Evolutionary conservation across 2,329 filamentous ascomycete species (phyloP).

Genomic region (Penicillium fuscoglaucum): DNA sequence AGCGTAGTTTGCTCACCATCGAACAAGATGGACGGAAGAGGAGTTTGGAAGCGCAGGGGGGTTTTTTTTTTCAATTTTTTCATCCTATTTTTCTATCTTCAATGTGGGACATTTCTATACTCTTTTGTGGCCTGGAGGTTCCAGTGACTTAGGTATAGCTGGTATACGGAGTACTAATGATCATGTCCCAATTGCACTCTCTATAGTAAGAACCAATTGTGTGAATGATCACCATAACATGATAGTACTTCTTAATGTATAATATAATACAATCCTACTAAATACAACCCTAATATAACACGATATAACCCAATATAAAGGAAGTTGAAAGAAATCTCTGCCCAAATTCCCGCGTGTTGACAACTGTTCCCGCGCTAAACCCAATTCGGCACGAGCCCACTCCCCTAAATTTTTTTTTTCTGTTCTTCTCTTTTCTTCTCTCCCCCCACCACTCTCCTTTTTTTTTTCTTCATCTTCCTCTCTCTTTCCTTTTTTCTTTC

Average conservation of each 20-base stretch:
- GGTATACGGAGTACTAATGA: background rate
- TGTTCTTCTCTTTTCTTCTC: constrained; percentile 15
- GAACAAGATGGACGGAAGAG: background rate
- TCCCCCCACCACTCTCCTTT: constrained; percentile 21
- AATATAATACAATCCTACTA: background rate
- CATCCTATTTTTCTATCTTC: background rate
- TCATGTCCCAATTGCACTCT: background rate
- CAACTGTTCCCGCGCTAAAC: constrained; percentile 20
- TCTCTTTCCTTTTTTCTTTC: constrained; percentile 17
- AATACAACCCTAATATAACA: background rate
- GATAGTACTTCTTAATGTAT: background rate
- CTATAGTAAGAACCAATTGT: background rate
- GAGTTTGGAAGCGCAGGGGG: background rate
- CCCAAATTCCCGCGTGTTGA: constrained; percentile 11
- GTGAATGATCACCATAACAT: background rate
- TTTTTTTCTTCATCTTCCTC: constrained; percentile 25
- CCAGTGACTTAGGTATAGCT: background rate
- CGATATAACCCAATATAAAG: background rate
- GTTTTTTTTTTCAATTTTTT: background rate
- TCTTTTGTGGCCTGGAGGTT: background rate
- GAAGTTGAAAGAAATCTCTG: constrained; percentile 3
- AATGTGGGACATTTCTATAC: background rate
- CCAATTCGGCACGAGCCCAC: constrained; percentile 17
- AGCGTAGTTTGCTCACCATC: background rate
- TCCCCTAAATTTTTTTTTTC: constrained; percentile 26